Conservation (phyloP, 495 filamentous ascomycete genomes). For the Penicillium crystallinum region DNA sequence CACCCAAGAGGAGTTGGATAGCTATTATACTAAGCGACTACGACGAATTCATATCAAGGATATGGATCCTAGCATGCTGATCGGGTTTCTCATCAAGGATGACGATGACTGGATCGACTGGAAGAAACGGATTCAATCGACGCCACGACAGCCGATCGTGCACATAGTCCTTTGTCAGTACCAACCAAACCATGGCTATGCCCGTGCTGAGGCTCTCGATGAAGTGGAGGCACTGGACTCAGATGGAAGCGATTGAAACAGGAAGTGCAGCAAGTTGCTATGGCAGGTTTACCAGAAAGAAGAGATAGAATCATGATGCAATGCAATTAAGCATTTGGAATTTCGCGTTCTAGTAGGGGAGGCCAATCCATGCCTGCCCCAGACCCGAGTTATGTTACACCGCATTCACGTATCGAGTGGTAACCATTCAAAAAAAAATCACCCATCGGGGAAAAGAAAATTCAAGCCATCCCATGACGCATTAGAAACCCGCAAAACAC, state of each 20-base stretch:
- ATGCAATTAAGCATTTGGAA: slow-evolving; percentile 52
- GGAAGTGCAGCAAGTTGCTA: not conserved
- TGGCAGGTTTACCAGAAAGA: slow-evolving; percentile 6
- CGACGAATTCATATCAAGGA: slow-evolving; percentile 79
- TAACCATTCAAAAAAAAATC: slow-evolving; percentile 61
- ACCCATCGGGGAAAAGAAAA: slow-evolving; percentile 54
- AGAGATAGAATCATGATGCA: slow-evolving; percentile 23
- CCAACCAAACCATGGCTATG: slow-evolving; percentile 53
- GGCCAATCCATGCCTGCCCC: slow-evolving; percentile 33
- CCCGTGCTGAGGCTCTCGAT: slow-evolving; percentile 70
- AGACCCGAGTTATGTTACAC: slow-evolving; percentile 71
- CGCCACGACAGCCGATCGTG: slow-evolving; percentile 77
- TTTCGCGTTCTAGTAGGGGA: slow-evolving; percentile 41
- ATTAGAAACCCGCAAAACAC: slow-evolving; percentile 73
- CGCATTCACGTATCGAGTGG: slow-evolving; percentile 59
- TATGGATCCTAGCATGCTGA: slow-evolving; percentile 98
- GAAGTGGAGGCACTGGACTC: slow-evolving; percentile 82
- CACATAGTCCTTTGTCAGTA: slow-evolving; percentile 59
- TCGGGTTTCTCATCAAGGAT: slow-evolving; percentile 86
- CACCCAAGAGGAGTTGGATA: slow-evolving; percentile 66
- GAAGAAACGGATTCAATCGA: slow-evolving; percentile 61
- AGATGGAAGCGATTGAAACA: slow-evolving; percentile 36
- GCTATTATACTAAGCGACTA: slow-evolving; percentile 81
- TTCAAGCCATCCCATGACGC: slow-evolving; percentile 85
- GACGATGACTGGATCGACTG: slow-evolving; percentile 81